Evolutionary conservation across 176 grass and related monocot genomes (phyloP), one percentile per base, ranked within the genome.

Genomic region (Tuctoria greenei): DNA sequence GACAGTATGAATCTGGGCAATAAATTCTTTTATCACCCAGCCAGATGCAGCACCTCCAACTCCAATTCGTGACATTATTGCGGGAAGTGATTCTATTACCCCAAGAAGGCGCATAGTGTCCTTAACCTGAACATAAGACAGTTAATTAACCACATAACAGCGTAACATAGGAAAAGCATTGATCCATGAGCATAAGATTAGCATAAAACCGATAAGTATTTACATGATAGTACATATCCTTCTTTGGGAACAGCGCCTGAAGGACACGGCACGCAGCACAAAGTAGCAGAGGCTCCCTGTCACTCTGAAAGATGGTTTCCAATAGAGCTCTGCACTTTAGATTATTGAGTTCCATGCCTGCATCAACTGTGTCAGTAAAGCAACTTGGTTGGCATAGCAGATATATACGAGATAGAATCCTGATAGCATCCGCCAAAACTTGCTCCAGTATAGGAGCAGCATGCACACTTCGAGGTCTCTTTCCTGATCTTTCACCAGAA

Each of bases 11-110:
- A 94, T 92, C 76, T 98, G 95, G 68, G 86, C 84, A 76, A 91
- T 90, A 80, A 98, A 98, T 74, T 98, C 95, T 83, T 91, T 94
- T 79, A 90, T 86, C 76, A 98, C 91, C 91, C 95, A 98, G 34
- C 82, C 83, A 75, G 95, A 93, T 79, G 91, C 88, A 79, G 95
- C 74, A 71, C 93, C 90, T 75, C 93, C 93, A 77, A 90, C 83
- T 66, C 93, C 93, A 79, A 92, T 87, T 92, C 95, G 91, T 87
- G 91, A 91, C 72, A 66, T 91, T 72, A 97, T 88, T 74, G 82
- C 74, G 70, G 94, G 91, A 64, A 93, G 81, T 71, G 91, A 93
- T 70, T 91, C 89, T 71, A 93, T 85, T 76, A 91, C 94, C 72
- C 95, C 91, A 20, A 88, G 77, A 66, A 98, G 82, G 41, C 86